Base-by-base conservation (phyloP, 371 early-diverging fungal species). In the Mortierella sp. region DNA sequence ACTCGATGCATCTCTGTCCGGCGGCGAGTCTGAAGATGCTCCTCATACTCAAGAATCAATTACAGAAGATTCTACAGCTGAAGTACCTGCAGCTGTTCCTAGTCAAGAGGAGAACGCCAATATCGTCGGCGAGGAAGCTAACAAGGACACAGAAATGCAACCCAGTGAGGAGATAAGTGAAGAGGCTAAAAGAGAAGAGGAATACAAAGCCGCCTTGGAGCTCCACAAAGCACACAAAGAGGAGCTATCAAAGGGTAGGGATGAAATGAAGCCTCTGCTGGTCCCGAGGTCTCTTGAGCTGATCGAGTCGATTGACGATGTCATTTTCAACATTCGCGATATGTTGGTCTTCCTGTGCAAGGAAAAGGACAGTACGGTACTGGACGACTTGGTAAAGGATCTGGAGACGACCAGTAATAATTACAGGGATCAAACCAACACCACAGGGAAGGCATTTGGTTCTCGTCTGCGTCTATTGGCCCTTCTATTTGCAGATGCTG, bases 301-400 rank as follows among this genome's bases (percentile, higher is more conserved):
- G 28, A 77, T 93, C 1, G 93, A 92, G 73, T 73, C 87, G 59
- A 86, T 91, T 58, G 91, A 93, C 24, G 93, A 92, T 68, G 76
- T 89, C 1, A 88, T 94, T 22, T 92, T 94, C 73, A 88, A 89
- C 57, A 83, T 94, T 32, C 93, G 93, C 40, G 94, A 94, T 51
- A 81, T 94, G 26, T 75, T 91, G 9, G 85, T 86, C 0, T 66
- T 90, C 4, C 62, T 91, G 68, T 77, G 86, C 55, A 84, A 88
- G 28, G 84, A 86, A 26, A 81, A 85, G 20, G 84, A 88, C 20
- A 85, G 83, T 35, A 70, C 68, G 20, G 84, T 92, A 8, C 71
- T 94, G 51, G 62, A 89, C 74, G 71, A 84, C 64, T 64, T 86
- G 26, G 85, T 62, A 28, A 65, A 78, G 64, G 70, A 66, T 57